Percentiles rank a stretch among this genome's conserved stretches.
Evolutionary conservation across 345 rosid species (phyloP).

Genomic region (Erodium maritimum): DNA sequence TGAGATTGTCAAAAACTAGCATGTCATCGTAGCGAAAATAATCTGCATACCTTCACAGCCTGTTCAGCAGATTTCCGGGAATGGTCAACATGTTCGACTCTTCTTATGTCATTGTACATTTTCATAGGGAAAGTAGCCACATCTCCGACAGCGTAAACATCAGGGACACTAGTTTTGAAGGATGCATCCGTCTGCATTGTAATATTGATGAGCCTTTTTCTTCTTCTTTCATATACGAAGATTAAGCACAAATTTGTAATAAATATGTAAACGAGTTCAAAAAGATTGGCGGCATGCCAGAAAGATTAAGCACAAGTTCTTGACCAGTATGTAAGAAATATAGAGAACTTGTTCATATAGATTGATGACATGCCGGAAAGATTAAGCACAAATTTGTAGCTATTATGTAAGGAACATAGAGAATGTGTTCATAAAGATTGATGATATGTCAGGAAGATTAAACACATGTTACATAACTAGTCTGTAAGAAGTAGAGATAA

Average conservation of each 20-base stretch:
- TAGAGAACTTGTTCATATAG: no score
- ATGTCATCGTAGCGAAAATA: no score
- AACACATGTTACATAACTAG: neutral
- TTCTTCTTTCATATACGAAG: no score
- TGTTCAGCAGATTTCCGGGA: conserved; percentile 98
- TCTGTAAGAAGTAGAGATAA: neutral
- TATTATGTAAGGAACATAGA: neutral
- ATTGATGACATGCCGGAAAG: no score
- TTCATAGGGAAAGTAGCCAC: conserved; percentile 84
- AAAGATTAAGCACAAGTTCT: no score
- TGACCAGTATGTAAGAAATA: no score
- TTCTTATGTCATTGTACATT: conserved; percentile 64
- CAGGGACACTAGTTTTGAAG: conserved; percentile 72
- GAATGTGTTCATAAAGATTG: neutral
- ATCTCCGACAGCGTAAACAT: conserved; percentile 93
- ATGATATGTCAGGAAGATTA: neutral
- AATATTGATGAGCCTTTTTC: neutral
- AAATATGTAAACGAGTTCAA: no score
- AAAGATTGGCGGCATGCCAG: no score
- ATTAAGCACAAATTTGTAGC: no score
- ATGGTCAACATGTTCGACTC: conserved; percentile 98
- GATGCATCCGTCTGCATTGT: conserved; percentile 66
- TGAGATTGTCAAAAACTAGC: neutral
- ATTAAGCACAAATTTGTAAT: no score
- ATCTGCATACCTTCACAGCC: conserved; percentile 67